A percentile compares a stretch with the other conserved stretches of the same genome.
Conservation (phyloP, 371 early-diverging fungal genomes). For the Rhizopus sp. region DNA sequence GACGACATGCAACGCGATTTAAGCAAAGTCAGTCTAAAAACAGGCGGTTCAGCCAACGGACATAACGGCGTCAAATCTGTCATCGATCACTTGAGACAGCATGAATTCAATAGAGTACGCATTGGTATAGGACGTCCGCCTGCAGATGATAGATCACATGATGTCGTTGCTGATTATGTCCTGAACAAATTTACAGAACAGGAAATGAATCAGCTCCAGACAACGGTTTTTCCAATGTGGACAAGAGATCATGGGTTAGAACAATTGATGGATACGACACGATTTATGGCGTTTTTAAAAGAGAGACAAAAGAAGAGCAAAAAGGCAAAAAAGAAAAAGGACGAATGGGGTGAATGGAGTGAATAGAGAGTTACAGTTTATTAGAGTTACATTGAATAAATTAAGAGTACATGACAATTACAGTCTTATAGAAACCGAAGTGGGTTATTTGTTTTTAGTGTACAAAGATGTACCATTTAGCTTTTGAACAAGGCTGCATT, state of each 20-base stretch:
- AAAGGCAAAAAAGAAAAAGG: background rate
- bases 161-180: slow-evolving; percentile 62
- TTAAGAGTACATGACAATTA: background rate
- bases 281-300: slow-evolving; percentile 8
- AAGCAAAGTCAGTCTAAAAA: slow-evolving; percentile 65
- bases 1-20: slow-evolving; percentile 77
- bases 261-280: slow-evolving; percentile 17
- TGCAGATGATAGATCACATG: slow-evolving; percentile 35
- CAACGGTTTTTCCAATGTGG: slow-evolving; percentile 34
- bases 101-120: slow-evolving; percentile 61
- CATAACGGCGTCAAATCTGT: slow-evolving; percentile 82
- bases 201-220: slow-evolving; percentile 50
- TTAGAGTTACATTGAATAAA: background rate
- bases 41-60: slow-evolving; percentile 63
- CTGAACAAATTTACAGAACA: slow-evolving; percentile 51
- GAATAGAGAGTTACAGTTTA: background rate
- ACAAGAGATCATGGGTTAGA: slow-evolving; percentile 18
- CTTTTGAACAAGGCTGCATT: slow-evolving; percentile 20
- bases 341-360: background rate
- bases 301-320: slow-evolving; percentile 11
- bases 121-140: slow-evolving; percentile 72
- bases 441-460: background rate
- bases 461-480: slow-evolving; percentile 13
- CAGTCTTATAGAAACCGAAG: no score
- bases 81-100: slow-evolving; percentile 50